Base-by-base conservation (phyloP, 1,284 basidiomycete genomes). In the Ustilago shanxiensis region DNA sequence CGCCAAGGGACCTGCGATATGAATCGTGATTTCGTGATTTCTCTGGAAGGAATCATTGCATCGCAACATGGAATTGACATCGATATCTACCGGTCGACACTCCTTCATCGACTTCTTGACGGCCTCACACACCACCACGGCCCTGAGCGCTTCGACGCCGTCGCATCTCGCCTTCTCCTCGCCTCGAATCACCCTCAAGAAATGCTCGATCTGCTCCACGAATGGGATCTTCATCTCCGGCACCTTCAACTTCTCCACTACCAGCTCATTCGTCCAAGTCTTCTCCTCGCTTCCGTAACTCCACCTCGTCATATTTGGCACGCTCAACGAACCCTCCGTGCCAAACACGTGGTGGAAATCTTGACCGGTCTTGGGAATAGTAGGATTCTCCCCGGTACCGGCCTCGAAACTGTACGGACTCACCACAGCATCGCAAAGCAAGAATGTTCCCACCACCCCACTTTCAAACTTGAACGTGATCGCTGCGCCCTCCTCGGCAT, bases 391-490 rank as follows among this genome's bases (percentile, higher is more conserved):
- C n/a, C 39, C 39, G 6, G 39, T 41, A 6, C 39, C 39, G 16
- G 39, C 39, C 39, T 41, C 39, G 39, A 41, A 41, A 14, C 39
- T 41, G 16, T 41, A 41, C 16, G 39, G 39, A 16, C 39, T 41
- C 16, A 41, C 39, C n/a, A 41, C 39, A 41, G 39, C 39, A 41
- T 41, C 39, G 39, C 39, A 41, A 41, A 41, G 39, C 39, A 41
- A 41, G n/a, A 41, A 37, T 14, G 39, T 41, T 20, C 39, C 39
- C 39, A 41, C 39, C 39, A 41, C 16, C 6, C 39, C 39, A 41
- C 39, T 41, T 14, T 41, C 39, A 20, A 41, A 41, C n/a, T 14
- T 41, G n/a, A 41, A 41, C n/a, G 39, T 41, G 14, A 41, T 41
- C 39, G 39, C 39, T 8, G 39, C 39, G n/a, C 39, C 39, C 39